A percentile compares a stretch with the other conserved stretches of the same genome.
Conservation (phyloP, 1,139 yeast genomes). For the Lodderomyces elongisporus region DNA sequence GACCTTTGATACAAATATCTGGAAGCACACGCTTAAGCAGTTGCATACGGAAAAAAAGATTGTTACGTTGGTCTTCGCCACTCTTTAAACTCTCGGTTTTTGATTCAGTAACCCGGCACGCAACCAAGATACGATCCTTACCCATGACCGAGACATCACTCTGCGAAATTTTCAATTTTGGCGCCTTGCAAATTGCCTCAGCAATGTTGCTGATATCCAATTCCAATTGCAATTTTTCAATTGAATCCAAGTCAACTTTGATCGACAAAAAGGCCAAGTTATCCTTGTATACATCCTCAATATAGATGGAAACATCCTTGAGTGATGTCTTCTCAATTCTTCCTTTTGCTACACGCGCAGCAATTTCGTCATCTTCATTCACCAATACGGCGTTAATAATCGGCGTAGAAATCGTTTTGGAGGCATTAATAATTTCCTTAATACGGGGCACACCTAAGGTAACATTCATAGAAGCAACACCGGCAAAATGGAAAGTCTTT, state of each 20-base stretch:
- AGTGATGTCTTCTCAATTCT: conserved; percentile 89
- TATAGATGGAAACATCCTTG: conserved; percentile 79
- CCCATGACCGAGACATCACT: conserved; percentile 71
- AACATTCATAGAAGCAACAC: conserved; percentile 98
- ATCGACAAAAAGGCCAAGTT: conserved; percentile 75
- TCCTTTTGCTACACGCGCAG: conserved; percentile 98
- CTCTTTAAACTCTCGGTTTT: conserved; percentile 35
- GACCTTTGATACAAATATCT: conserved; percentile 84
- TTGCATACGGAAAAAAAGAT: conserved; percentile 84
- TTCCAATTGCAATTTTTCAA: conserved; percentile 87
- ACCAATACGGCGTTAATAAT: conserved; percentile 93
- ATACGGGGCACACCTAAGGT: conserved; percentile 99
- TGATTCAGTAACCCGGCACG: conserved; percentile 55
- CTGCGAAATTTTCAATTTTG: conserved; percentile 77
- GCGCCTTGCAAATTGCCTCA: conserved; percentile 74
- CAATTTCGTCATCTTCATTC: conserved; percentile 91
- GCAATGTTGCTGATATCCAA: conserved; percentile 83
- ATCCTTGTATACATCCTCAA: conserved; percentile 90
- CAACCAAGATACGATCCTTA: conserved; percentile 67
- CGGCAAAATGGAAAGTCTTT: conserved; percentile 99
- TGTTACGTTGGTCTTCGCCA: conserved; percentile 30
- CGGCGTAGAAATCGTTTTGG: conserved; percentile 92
- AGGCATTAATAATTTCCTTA: conserved; percentile 96
- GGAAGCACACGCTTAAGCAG: conserved; percentile 82
- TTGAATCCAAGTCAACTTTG: conserved; percentile 76